phyloP scores from a whole-genome alignment of 495 filamentous ascomycete species.

The Talaromyces ruber region DNA sequence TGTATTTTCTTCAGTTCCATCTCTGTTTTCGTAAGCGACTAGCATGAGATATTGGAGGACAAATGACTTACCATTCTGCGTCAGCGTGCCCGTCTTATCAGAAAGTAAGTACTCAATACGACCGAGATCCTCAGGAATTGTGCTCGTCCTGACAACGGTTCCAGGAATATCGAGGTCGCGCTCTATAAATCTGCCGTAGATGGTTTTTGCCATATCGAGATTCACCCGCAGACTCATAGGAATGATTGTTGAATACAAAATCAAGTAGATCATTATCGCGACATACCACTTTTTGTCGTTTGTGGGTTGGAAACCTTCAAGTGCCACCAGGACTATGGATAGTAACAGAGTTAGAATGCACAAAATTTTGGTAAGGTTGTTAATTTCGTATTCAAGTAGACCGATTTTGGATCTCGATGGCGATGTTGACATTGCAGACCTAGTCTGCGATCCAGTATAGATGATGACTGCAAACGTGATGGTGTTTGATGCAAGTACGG shows the following conservation, averaged over 20 bases:
- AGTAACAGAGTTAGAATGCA: slow-evolving; percentile 80
- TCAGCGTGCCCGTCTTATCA: slow-evolving; percentile 96
- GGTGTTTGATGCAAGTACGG: slow-evolving; percentile 87
- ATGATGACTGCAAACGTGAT: slow-evolving; percentile 80
- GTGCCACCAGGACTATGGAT: slow-evolving; percentile 80
- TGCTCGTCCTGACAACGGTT: slow-evolving; percentile 91
- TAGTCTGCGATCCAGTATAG: slow-evolving; percentile 91
- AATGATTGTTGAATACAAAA: slow-evolving; percentile 98
- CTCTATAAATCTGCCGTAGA: slow-evolving; percentile 95
- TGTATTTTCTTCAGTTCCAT: slow-evolving; percentile 99
- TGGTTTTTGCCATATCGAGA: slow-evolving; percentile 91
- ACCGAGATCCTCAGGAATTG: slow-evolving; percentile 93
- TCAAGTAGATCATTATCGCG: slow-evolving; percentile 89
- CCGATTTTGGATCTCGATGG: slow-evolving; percentile 87
- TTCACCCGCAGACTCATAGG: slow-evolving; percentile 96
- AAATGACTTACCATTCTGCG: slow-evolving; percentile 62
- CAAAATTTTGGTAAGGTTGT: slow-evolving; percentile 94
- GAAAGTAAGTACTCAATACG: slow-evolving; percentile 93
- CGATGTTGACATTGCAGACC: slow-evolving; percentile 88
- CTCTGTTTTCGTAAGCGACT: slow-evolving; percentile 36
- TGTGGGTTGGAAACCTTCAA: slow-evolving; percentile 69
- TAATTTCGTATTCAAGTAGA: slow-evolving; percentile 91
- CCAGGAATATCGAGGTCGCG: slow-evolving; percentile 79
- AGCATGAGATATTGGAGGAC: background rate
- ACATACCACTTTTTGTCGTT: slow-evolving; percentile 73